Base-by-base conservation (phyloP, 306 rosid genomes). In the Lablab purpureus region DNA sequence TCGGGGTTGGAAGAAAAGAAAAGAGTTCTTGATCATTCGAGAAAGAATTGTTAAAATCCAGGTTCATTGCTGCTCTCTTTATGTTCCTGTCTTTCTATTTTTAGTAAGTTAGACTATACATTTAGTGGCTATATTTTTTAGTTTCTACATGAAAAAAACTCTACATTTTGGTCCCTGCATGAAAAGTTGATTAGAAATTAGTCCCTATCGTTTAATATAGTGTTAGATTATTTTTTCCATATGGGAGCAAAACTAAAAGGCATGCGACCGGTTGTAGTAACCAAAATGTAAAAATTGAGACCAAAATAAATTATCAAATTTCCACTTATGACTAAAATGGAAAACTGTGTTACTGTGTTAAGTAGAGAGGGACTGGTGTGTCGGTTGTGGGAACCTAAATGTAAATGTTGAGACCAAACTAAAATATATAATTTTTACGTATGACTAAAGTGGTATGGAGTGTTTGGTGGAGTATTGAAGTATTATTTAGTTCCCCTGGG, bases 1-100 rank as follows among this genome's bases (percentile, higher is more conserved):
- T 28, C 98, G 98, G 79, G 97, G 98, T 84, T 93, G 98, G 98
- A 90, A 76, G 75, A 90, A 85, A 87, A 93, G 97, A 87, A 93
- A 86, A 86, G 97, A 93, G 75, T 93, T 93, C 89, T 71, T 93
- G 80, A 70, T 87, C 73, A 90, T 87, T 84, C 94, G 97, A 50
- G 85, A 90, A 85, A 83, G 95, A 87, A 83, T 93, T 82, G 98
- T 93, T 67, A 93, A 88, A 86, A 91, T 93, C 78, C 98, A 93
- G 98, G 98, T 93, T 55, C 49, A 49, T 52, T 58, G 25, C 21
- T 73, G 54, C 74, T 74, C 73, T 80, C 32, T 55, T 65, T 70
- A 58, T 71, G 51, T 28, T 52, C 47, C 47, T 15, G 45, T 45
- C 32, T 68, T 69, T 43, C 21, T 66, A 23, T 58, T 78, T 17